Percentiles rank a stretch among this genome's conserved stretches.
phyloP scores from a whole-genome alignment of 2,329 filamentous ascomycete genomes.

The Trichoderma koningii region DNA sequence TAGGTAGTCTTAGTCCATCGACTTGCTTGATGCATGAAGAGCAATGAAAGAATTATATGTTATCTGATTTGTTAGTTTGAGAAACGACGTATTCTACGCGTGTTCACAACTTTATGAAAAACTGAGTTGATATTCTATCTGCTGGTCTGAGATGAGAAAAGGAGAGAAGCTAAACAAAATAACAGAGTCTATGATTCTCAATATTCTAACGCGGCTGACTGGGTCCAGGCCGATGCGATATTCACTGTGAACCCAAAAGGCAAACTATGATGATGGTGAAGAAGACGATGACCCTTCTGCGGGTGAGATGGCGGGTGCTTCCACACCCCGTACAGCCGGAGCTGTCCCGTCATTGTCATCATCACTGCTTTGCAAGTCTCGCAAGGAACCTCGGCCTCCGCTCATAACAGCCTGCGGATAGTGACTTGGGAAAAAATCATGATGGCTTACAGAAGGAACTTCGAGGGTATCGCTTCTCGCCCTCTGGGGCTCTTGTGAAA shows the following conservation, averaged over 20 bases:
- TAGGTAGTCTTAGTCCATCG: no score
- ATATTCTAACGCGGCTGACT: background rate
- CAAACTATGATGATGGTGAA: background rate
- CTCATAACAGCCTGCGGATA: background rate
- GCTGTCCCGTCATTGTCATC: background rate
- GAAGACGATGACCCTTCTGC: background rate
- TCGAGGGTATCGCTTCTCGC: conserved; percentile 29
- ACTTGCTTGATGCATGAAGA: no score
- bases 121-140: background rate
- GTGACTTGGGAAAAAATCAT: background rate
- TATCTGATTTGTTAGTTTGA: no score
- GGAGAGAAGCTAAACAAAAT: background rate
- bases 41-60: no score
- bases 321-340: background rate
- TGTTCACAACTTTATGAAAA: background rate
- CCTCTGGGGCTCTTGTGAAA: conserved; percentile 22
- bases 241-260: background rate
- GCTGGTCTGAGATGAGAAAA: background rate
- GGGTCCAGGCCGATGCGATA: background rate
- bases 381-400: conserved; percentile 1
- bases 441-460: conserved; percentile 24
- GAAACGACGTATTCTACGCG: background rate
- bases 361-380: background rate
- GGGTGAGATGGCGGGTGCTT: background rate
- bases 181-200: background rate